phyloP scores from a whole-genome alignment of 768 basidiomycete species.

The Lentinula edodes region DNA sequence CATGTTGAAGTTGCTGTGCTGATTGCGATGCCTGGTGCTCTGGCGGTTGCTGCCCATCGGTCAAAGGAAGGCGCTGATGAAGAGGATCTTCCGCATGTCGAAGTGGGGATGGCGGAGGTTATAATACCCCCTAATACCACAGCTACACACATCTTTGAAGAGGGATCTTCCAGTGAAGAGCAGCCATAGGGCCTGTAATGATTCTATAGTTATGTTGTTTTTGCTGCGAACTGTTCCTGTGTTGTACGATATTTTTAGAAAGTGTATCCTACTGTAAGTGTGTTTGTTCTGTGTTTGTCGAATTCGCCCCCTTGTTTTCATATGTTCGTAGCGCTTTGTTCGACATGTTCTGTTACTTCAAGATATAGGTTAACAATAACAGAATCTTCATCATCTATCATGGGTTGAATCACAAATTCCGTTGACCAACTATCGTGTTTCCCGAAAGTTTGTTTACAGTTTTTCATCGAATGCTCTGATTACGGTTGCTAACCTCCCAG shows the following conservation, averaged over 20 bases:
- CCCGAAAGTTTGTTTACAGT: too few relatives aligned
- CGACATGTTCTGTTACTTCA: background rate
- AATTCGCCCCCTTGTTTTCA: background rate
- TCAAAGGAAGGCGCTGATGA: conserved; percentile 14
- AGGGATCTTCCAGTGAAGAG: background rate
- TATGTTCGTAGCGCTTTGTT: background rate
- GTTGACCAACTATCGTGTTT: too few relatives aligned
- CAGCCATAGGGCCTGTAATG: background rate
- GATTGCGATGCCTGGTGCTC: conserved; percentile 36
- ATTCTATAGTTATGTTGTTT: background rate
- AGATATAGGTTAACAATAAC: background rate
- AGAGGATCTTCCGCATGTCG: conserved; percentile 23
- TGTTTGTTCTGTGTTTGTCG: background rate
- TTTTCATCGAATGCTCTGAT: too few relatives aligned
- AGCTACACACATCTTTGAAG: background rate
- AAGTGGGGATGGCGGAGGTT: conserved; percentile 24
- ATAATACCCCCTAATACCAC: conserved; percentile 4
- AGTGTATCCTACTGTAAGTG: background rate
- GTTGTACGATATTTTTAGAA: background rate
- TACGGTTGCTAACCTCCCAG: too few relatives aligned
- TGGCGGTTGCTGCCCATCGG: conserved; percentile 1
- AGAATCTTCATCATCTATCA: too few relatives aligned
- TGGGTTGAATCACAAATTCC: too few relatives aligned
- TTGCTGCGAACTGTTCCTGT: background rate
- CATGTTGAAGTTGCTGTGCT: conserved; percentile 34